These are phyloP conservation scores for Kalmusia sp. DNA, from an alignment of 2,329 filamentous ascomycete genomes.

Conservation along the genomic window DNA sequence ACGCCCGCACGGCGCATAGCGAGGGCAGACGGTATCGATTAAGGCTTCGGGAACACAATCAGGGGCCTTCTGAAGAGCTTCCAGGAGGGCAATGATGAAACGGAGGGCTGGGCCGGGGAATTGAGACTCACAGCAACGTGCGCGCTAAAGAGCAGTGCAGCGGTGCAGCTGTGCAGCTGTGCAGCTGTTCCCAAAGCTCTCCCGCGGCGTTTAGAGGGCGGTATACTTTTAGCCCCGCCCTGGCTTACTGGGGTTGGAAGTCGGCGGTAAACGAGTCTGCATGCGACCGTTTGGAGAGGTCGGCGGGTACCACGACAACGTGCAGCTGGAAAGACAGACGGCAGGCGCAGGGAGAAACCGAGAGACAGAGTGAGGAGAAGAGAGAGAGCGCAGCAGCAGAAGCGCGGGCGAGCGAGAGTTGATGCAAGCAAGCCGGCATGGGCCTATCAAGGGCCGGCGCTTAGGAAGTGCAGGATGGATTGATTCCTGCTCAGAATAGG, in stretches of 20 bases:
- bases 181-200: conserved; percentile 41
- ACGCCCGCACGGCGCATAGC: conserved; percentile 38
- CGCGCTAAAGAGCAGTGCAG: conserved; percentile 45
- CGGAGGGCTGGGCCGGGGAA: conserved; percentile 37
- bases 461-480: conserved; percentile 42
- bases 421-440: conserved; percentile 37
- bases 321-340: conserved; percentile 40
- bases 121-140: conserved; percentile 46
- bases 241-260: conserved; percentile 42
- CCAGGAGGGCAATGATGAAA: conserved; percentile 33
- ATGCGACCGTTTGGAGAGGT: conserved; percentile 49
- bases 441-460: conserved; percentile 47
- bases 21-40: conserved; percentile 34
- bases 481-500: conserved; percentile 48
- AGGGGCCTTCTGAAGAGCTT: conserved; percentile 36
- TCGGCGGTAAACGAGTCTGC: conserved; percentile 46
- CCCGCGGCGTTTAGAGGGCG: conserved; percentile 46
- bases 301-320: conserved; percentile 37
- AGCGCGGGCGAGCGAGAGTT: conserved; percentile 37
- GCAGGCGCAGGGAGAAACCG: conserved; percentile 34
- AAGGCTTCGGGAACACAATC: conserved; percentile 35
- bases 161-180: too few species aligned
- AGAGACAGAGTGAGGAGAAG: conserved; percentile 29
- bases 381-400: too few species aligned
- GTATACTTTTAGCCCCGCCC: conserved; percentile 48